Conservation (phyloP, 2,329 filamentous ascomycete species). For the Didymella exigua region DNA sequence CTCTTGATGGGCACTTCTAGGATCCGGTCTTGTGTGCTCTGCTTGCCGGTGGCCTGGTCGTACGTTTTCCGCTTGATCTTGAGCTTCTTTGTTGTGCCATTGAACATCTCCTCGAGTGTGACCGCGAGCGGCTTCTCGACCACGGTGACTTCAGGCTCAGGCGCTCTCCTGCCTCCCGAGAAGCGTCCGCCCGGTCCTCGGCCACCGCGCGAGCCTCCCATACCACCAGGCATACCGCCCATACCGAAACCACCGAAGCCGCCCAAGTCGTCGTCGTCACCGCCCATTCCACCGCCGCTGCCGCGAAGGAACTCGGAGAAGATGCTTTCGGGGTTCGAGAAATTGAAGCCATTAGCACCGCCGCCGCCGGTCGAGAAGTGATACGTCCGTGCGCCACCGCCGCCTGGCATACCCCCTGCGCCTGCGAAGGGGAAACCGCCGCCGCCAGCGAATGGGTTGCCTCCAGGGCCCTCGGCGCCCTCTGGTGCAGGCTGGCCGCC, state of each 20-base stretch:
- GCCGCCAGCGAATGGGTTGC: slow-evolving; percentile 54
- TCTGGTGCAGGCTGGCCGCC: slow-evolving; percentile 73
- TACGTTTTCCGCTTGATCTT: slow-evolving; percentile 97
- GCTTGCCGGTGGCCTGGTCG: slow-evolving; percentile 78
- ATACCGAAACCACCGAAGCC: slow-evolving; percentile 49
- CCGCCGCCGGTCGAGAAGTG: slow-evolving; percentile 66
- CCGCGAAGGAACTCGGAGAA: slow-evolving; percentile 82
- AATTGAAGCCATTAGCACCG: slow-evolving; percentile 73
- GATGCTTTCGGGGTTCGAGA: slow-evolving; percentile 81
- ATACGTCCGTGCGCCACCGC: slow-evolving; percentile 61
- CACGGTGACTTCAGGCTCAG: slow-evolving; percentile 85
- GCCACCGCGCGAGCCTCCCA: slow-evolving; percentile 42
- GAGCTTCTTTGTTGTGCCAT: slow-evolving; percentile 91
- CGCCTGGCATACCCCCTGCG: slow-evolving; percentile 62
- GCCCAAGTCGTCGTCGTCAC: slow-evolving; percentile 61
- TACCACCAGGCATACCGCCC: slow-evolving; percentile 42
- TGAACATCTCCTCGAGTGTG: slow-evolving; percentile 85
- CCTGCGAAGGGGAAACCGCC: slow-evolving; percentile 61
- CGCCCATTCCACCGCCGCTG: slow-evolving; percentile 57
- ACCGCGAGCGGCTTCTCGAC: slow-evolving; percentile 84
- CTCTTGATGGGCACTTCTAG: slow-evolving; percentile 95
- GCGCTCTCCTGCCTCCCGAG: slow-evolving; percentile 51
- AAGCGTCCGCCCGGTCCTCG: slow-evolving; percentile 42
- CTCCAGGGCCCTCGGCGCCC: slow-evolving; percentile 37
- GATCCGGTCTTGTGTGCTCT: slow-evolving; percentile 84